Evolutionary conservation across 495 filamentous ascomycete species (phyloP).

Genomic region (Rostrohypoxylon terebratum): DNA sequence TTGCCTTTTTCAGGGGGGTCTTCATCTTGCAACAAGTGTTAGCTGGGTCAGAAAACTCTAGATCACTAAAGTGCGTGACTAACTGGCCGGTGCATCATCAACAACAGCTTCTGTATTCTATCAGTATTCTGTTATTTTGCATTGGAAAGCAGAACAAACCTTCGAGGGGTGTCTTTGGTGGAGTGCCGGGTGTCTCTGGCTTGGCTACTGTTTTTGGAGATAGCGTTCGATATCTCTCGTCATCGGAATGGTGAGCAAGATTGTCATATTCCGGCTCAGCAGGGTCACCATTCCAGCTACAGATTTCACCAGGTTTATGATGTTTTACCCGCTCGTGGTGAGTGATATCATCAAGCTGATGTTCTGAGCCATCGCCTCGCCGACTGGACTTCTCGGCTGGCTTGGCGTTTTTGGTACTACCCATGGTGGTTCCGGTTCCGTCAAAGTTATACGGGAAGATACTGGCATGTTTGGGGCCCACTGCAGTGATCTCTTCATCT

Average conservation of each 20-base stretch:
- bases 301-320: slow-evolving; percentile 22
- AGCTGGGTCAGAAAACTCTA: background rate
- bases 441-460: slow-evolving; percentile 20
- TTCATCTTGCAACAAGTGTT: slow-evolving; percentile 20
- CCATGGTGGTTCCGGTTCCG: slow-evolving; percentile 35
- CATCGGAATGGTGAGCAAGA: slow-evolving; percentile 27
- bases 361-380: slow-evolving; percentile 37
- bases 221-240: slow-evolving; percentile 14
- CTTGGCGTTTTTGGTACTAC: slow-evolving; percentile 29
- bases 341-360: slow-evolving; percentile 31
- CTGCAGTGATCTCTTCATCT: slow-evolving; percentile 15
- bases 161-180: slow-evolving; percentile 1
- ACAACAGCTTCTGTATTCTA: background rate
- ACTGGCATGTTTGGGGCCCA: background rate
- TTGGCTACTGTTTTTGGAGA: slow-evolving; percentile 25
- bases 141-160: slow-evolving; percentile 14
- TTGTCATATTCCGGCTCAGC: slow-evolving; percentile 47
- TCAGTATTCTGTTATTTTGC: background rate
- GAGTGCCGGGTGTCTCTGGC: slow-evolving; percentile 1
- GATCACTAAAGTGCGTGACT: background rate
- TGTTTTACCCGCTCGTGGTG: slow-evolving; percentile 9
- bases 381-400: slow-evolving; percentile 33
- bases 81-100: background rate
- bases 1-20: background rate
- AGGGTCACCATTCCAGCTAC: slow-evolving; percentile 45